phyloP scores from a whole-genome alignment of 495 filamentous ascomycete species.

The Aspergillus biplanus region DNA sequence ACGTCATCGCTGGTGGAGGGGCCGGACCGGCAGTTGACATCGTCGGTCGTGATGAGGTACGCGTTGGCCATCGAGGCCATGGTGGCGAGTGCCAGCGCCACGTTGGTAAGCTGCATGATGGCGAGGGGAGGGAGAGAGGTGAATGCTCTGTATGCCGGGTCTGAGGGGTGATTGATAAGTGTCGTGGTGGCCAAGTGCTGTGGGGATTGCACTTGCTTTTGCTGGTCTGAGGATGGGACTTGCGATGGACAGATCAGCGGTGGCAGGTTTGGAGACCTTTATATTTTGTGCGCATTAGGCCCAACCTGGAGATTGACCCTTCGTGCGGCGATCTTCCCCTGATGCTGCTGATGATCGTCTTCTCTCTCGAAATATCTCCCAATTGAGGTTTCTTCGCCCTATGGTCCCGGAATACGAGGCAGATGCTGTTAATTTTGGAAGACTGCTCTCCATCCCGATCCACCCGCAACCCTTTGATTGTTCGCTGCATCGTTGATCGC shows the following conservation, averaged over 20 bases:
- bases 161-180: background rate
- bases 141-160: background rate
- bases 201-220: background rate
- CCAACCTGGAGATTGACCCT: background rate
- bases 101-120: background rate
- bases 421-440: background rate
- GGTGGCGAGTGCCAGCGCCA: background rate
- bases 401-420: background rate
- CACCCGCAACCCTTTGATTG: background rate
- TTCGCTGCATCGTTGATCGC: background rate
- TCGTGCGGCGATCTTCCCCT: background rate
- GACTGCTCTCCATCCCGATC: background rate
- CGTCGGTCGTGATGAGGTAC: background rate
- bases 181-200: background rate
- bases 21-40: background rate
- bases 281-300: background rate
- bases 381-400: background rate
- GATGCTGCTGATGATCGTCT: background rate
- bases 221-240: background rate
- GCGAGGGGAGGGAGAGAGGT: background rate
- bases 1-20: background rate
- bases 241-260: background rate
- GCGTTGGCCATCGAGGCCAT: background rate
- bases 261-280: background rate
- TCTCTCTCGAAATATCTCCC: background rate